A percentile compares a stretch with the other conserved stretches of the same genome.
Conservation (phyloP, 805 yeast genomes). For the Sugiyamaella boreocaroliniensis region DNA sequence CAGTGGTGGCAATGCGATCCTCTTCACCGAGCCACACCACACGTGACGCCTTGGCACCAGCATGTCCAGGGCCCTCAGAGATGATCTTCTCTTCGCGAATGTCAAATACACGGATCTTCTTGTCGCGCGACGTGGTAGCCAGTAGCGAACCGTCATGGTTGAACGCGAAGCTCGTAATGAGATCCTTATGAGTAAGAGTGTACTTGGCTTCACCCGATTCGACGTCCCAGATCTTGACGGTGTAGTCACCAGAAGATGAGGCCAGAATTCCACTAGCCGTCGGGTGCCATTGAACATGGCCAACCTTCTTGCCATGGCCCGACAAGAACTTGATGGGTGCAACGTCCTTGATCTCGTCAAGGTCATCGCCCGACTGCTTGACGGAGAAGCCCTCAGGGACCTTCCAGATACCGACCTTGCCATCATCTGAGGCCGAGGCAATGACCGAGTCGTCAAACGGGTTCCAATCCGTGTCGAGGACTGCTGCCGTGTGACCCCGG, state of each 20-base stretch:
- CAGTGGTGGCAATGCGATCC: slow-evolving; percentile 85
- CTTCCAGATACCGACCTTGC: slow-evolving; percentile 78
- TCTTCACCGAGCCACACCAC: slow-evolving; percentile 85
- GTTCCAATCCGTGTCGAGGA: slow-evolving; percentile 90
- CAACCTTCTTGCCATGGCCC: slow-evolving; percentile 93
- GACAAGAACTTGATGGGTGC: slow-evolving; percentile 60
- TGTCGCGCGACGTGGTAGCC: slow-evolving; percentile 89
- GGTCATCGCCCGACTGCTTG: slow-evolving; percentile 20
- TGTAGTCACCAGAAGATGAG: slow-evolving; percentile 82
- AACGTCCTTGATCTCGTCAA: slow-evolving; percentile 55
- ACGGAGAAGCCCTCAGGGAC: slow-evolving; percentile 74
- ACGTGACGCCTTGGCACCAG: slow-evolving; percentile 87
- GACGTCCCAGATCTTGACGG: slow-evolving; percentile 87
- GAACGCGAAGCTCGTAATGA: slow-evolving; percentile 89
- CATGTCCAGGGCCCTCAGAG: slow-evolving; percentile 82
- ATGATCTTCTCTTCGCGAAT: slow-evolving; percentile 65
- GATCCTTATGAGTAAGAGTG: slow-evolving; percentile 78
- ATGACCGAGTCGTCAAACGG: slow-evolving; percentile 75
- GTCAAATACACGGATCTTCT: slow-evolving; percentile 87
- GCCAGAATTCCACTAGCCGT: slow-evolving; percentile 81
- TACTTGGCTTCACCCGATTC: slow-evolving; percentile 62
- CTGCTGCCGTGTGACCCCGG: slow-evolving; percentile 93
- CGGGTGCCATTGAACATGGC: slow-evolving; percentile 87
- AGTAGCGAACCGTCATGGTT: slow-evolving; percentile 81
- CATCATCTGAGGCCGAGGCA: slow-evolving; percentile 78